Base-by-base conservation (phyloP, 1,284 basidiomycete genomes). In the Marasmius tenuissimus region DNA sequence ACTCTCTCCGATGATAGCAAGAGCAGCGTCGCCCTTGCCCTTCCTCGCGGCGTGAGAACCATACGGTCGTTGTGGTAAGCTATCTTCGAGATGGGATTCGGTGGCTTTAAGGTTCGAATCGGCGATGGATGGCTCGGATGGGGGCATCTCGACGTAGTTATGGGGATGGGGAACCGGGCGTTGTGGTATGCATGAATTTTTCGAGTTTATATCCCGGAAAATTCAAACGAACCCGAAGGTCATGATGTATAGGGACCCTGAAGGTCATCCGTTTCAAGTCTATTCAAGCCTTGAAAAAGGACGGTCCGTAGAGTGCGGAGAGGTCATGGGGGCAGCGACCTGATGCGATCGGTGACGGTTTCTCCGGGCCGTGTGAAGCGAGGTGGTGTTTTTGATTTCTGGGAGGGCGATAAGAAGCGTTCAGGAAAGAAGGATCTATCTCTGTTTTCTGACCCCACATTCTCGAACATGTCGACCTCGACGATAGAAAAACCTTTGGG, bases 11-110 rank as follows among this genome's bases (percentile, higher is more conserved):
- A 78, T 69, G 38, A 78, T 69, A 33, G 68, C 72, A 53, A 77
- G 70, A 3, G 77, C 77, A 12, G 72, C 76, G 67, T 79, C 78
- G 33, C 73, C 74, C 35, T 64, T 78, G 27, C 72, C 74, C 35
- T 64, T 56, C 57, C 67, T 66, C 27, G 47, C 37, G 20, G 45
- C 16, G 11, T 58, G 20, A 35, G 47, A 38, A 34, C 52, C 63
- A n/a, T 60, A 56, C 4, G 65, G 65, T 8, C 62, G 55, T 42
- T 54, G 47, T 40, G 59, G 33, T 60, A 61, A n/a, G 51, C 61
- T 49, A 50, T 61, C 48, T 62, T 66, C 66, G 39, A 68, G 50
- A 3, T 60, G 65, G 14, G 65, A 63, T 3, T 65, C 64, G 22
- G 63, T 55, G 11, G 38, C 35, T 51, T 67, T 66, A 61, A 20